Percentiles rank a stretch among this genome's conserved stretches.
Evolutionary conservation across 1,284 basidiomycete genomes (phyloP).

Genomic region (Malassezia caprae): DNA sequence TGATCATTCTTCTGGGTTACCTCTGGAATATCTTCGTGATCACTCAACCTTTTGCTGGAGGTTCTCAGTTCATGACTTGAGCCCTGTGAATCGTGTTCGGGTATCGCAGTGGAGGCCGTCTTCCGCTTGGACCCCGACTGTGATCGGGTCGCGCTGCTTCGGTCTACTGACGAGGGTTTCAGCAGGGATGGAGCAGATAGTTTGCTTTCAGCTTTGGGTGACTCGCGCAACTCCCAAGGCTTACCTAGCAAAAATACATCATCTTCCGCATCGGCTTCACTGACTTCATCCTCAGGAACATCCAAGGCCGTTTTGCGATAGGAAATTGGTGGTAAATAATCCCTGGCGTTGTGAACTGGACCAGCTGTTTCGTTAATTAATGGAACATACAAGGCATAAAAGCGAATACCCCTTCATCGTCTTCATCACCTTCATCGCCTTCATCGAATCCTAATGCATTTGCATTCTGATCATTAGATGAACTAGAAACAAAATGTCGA

Average conservation of each 20-base stretch:
- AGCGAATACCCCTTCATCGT: conserved; percentile 45
- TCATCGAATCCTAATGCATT: conserved; percentile 12
- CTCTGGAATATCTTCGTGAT: not conserved
- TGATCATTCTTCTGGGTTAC: not conserved
- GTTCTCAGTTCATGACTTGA: not conserved
- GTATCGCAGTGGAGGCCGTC: not conserved
- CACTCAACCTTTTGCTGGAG: not conserved
- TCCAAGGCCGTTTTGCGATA: not conserved
- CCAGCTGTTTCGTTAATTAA: not conserved
- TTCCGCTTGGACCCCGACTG: not conserved
- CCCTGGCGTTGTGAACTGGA: not conserved
- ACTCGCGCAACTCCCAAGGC: not conserved
- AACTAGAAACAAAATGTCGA: not conserved
- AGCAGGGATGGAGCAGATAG: not conserved
- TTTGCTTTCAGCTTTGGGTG: not conserved
- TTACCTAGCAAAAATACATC: not conserved
- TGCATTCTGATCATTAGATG: not conserved
- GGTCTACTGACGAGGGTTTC: not conserved
- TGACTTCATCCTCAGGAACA: conserved; percentile 1
- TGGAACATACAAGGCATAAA: conserved; percentile 31
- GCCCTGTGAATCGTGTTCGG: not conserved
- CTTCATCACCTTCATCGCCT: conserved; percentile 28
- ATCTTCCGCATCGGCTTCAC: not conserved
- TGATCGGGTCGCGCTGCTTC: not conserved
- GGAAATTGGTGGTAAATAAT: not conserved